Base-by-base conservation (phyloP, 2,329 filamentous ascomycete species). In the Amauroascus verrucosus region DNA sequence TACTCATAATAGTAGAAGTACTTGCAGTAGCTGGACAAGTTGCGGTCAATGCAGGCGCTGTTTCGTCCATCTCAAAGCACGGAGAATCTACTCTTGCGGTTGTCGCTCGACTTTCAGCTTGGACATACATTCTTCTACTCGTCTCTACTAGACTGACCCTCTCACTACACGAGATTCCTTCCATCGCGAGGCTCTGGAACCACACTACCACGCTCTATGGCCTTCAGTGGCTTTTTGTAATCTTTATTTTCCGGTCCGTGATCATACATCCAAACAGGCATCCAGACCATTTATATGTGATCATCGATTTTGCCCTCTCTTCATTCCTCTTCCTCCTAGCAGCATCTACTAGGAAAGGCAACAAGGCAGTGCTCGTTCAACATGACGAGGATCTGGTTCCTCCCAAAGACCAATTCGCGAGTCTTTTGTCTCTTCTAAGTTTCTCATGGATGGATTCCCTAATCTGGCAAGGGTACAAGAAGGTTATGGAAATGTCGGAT, bases 401-500 rank as follows among this genome's bases (percentile, higher is more conserved):
- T 18, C 91, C 90, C 2, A 82, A 80, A 57, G 90, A 98, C 67
- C 88, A 89, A 6, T 76, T 88, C 35, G 89, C 93, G 1, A 97
- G 91, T 66, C 72, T 97, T 6, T 81, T 97, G 57, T 97, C 93
- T 1, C 75, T 94, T 43, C 83, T 83, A 20, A 93, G 88, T 1
- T 98, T 96, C 66, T 76, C 81, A 18, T 98, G 93, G 93, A 82
- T 96, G 18, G 90, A 97, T 68, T 72, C 83, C 0, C 85, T 98
- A 59, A 84, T 98, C 41, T 89, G 84, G 82, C 83, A 85, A 60
- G 93, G 93, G 13, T 97, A 90, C 76, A 85, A 82, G 66, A 83
- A 88, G 65, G 82, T 89, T 0, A 78, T 94, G 57, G 88, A 94
- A 63, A 79, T 97, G 60, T 71, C 81, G 26, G 83, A 90, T 67